A percentile compares a stretch with the other conserved stretches of the same genome.
Conservation (phyloP, 441 rosid species). For the Bocquillonia castaneifolia region DNA sequence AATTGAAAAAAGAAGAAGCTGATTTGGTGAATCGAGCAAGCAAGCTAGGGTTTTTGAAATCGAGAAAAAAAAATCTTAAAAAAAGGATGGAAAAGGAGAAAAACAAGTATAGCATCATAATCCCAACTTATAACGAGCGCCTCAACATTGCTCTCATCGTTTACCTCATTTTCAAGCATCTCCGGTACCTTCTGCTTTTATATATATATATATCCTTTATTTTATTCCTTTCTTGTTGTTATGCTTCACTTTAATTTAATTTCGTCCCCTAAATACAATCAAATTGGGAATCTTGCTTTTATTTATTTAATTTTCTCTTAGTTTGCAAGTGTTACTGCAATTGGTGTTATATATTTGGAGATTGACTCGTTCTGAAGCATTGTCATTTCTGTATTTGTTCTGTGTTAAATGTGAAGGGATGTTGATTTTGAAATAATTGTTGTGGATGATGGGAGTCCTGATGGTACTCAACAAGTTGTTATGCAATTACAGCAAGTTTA, state of each 20-base stretch:
- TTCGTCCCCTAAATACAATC: no score
- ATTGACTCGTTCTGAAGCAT: not conserved
- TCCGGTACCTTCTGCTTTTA: conserved; percentile 37
- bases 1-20: no score
- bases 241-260: not conserved
- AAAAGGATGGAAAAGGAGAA: conserved; percentile 36
- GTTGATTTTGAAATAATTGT: conserved; percentile 81
- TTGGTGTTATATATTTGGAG: not conserved
- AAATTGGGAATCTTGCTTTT: no score
- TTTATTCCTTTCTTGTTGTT: not conserved
- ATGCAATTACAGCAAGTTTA: conserved; percentile 74
- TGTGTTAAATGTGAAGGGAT: conserved; percentile 39
- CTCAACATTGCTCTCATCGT: conserved; percentile 80
- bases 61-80: conserved; percentile 3
- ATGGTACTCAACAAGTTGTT: conserved; percentile 88
- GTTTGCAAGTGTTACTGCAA: not conserved
- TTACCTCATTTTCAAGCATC: conserved; percentile 91
- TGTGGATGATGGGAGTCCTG: conserved; percentile 98
- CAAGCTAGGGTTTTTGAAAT: not conserved
- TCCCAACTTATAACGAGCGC: conserved; percentile 94
- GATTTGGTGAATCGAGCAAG: not conserved
- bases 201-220: not conserved
- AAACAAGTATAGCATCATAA: conserved; percentile 74
- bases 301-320: no score
- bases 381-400: not conserved